Evolutionary conservation across 2,329 filamentous ascomycete genomes (phyloP).

Genomic region (Aspergillus persii): DNA sequence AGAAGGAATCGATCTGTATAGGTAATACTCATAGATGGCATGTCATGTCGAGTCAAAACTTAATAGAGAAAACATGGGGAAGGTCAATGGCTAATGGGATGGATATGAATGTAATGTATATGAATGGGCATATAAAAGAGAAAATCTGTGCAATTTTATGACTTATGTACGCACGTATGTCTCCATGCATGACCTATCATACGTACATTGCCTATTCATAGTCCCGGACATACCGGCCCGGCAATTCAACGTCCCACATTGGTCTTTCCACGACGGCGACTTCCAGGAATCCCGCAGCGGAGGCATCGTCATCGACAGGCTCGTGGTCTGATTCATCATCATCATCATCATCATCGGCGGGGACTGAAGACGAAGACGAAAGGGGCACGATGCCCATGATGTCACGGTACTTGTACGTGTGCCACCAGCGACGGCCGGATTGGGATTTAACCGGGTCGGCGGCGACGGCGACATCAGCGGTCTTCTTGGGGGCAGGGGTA

Average conservation of each 20-base stretch:
- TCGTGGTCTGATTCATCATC: neutral
- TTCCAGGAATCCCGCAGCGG: conserved; percentile 50
- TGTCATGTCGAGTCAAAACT: too few species aligned
- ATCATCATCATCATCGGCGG: neutral
- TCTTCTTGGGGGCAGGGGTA: neutral
- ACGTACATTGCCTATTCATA: conserved; percentile 35
- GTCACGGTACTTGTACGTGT: conserved; percentile 90
- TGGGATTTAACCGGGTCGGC: conserved; percentile 24
- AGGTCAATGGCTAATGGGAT: too few species aligned
- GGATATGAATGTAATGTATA: too few species aligned
- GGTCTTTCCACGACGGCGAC: conserved; percentile 87
- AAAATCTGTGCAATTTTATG: too few species aligned
- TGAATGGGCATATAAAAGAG: too few species aligned
- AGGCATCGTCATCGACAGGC: conserved; percentile 24
- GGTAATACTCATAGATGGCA: too few species aligned
- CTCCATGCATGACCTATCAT: too few species aligned
- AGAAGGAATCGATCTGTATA: too few species aligned
- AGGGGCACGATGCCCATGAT: conserved; percentile 73
- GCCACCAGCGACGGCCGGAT: conserved; percentile 57
- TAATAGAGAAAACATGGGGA: too few species aligned
- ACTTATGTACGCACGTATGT: too few species aligned
- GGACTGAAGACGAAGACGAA: conserved; percentile 19
- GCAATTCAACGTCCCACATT: conserved; percentile 75
- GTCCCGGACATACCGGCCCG: conserved; percentile 66
- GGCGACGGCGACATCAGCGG: conserved; percentile 19